These are phyloP conservation scores for Argentina anserina DNA, from an alignment of 306 rosid species.

Conservation along the genomic window DNA sequence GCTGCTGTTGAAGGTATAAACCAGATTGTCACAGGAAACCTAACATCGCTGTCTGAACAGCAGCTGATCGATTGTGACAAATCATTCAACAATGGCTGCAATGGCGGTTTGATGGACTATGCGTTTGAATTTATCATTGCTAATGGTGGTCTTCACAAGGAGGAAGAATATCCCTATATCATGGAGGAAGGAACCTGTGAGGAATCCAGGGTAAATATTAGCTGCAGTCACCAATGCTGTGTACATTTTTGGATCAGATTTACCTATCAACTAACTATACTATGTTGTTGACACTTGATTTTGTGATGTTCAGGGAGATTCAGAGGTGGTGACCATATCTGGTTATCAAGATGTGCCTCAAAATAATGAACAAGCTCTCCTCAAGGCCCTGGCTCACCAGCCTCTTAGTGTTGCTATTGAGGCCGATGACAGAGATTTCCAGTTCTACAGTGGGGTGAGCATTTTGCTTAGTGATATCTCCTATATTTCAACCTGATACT, in stretches of 20 bases:
- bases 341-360: slow-evolving; percentile 85
- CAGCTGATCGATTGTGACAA: slow-evolving; percentile 45
- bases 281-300: neutral
- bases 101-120: slow-evolving; percentile 45
- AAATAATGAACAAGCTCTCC: slow-evolving; percentile 66
- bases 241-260: neutral
- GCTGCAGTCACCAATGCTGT: neutral
- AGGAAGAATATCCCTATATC: slow-evolving; percentile 48
- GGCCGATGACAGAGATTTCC: slow-evolving; percentile 82
- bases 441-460: slow-evolving; percentile 83
- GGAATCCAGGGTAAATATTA: slow-evolving; percentile 49
- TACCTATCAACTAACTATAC: neutral
- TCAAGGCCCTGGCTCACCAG: slow-evolving; percentile 88
- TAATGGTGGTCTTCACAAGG: slow-evolving; percentile 42
- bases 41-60: slow-evolving; percentile 50
- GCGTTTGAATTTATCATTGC: slow-evolving; percentile 38
- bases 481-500: neutral
- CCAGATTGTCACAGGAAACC: slow-evolving; percentile 48
- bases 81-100: slow-evolving; percentile 45
- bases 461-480: neutral
- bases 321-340: slow-evolving; percentile 53
- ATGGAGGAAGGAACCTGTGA: slow-evolving; percentile 90
- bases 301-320: slow-evolving; percentile 44
- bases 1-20: slow-evolving; percentile 50
- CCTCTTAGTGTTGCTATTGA: slow-evolving; percentile 89